Percentiles rank a stretch among this genome's conserved stretches.
Conservation (phyloP, 106 monocot genomes). For the Phalaenopsis aphrodite region DNA sequence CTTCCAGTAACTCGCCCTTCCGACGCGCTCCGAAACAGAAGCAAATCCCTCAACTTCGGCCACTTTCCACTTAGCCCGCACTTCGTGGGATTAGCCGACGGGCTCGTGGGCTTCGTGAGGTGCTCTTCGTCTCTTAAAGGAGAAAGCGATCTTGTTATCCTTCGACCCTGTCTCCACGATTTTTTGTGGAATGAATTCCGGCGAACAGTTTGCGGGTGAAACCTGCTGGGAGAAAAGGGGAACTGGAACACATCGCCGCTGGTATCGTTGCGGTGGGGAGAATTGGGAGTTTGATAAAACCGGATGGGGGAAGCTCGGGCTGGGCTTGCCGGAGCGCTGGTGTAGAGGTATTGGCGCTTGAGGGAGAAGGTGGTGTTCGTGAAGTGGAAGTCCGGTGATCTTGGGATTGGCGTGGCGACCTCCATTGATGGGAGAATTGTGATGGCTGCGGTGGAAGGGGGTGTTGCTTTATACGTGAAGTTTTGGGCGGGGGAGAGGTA, state of each 20-base stretch:
- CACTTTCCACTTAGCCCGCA: constrained; percentile 43
- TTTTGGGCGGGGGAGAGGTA: too few species aligned
- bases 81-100: not conserved
- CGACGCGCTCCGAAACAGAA: constrained; percentile 67
- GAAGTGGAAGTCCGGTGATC: constrained; percentile 13
- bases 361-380: constrained; percentile 9
- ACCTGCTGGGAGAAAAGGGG: not conserved
- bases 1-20: constrained; percentile 36
- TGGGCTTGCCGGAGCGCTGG: constrained; percentile 20
- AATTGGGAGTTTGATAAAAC: not conserved
- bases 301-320: not conserved
- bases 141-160: constrained; percentile 36
- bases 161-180: constrained; percentile 9
- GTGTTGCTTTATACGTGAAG: not conserved
- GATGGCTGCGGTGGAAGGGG: not conserved
- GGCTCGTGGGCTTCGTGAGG: not conserved
- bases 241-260: constrained; percentile 38
- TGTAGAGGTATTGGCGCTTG: constrained; percentile 19
- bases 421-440: constrained; percentile 22
- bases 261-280: not conserved
- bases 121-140: constrained; percentile 20
- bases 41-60: constrained; percentile 39
- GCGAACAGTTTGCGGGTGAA: not conserved
- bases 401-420: constrained; percentile 20
- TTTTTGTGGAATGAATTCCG: not conserved